phyloP scores from a whole-genome alignment of 2,329 filamentous ascomycete genomes.

The Aspergillus hortae region DNA sequence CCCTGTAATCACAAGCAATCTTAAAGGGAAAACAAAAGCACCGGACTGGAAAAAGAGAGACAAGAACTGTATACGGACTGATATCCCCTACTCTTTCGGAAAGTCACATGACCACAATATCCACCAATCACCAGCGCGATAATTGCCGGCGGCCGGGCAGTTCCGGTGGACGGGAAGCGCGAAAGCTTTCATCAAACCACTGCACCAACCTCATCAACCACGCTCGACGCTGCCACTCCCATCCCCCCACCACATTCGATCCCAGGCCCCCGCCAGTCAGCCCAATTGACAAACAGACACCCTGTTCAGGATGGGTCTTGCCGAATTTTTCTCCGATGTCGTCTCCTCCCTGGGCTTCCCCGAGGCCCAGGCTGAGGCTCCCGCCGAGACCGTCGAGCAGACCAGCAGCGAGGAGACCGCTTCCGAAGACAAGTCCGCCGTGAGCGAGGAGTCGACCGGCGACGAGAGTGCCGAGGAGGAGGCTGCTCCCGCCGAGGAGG shows the following conservation, averaged over 20 bases:
- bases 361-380: conserved; percentile 60
- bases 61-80: neutral
- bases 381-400: conserved; percentile 49
- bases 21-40: no score
- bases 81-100: neutral
- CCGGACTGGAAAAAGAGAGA: no score
- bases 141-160: conserved; percentile 39
- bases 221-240: conserved; percentile 26
- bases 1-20: no score
- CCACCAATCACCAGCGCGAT: conserved; percentile 39
- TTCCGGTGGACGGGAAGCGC: conserved; percentile 39
- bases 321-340: conserved; percentile 62
- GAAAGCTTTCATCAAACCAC: conserved; percentile 34
- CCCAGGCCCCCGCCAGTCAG: conserved; percentile 23
- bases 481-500: conserved; percentile 45
- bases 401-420: conserved; percentile 44
- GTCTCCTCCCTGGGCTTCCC: conserved; percentile 62
- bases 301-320: conserved; percentile 56
- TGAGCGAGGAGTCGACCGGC: conserved; percentile 26
- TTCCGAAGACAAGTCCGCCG: conserved; percentile 34
- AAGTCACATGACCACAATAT: neutral
- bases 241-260: conserved; percentile 14
- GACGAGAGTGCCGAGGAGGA: conserved; percentile 32
- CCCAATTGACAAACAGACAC: conserved; percentile 28
- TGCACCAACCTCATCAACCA: conserved; percentile 28